Evolutionary conservation across 2,329 filamentous ascomycete genomes (phyloP).

Genomic region (Aciculosporium take): DNA sequence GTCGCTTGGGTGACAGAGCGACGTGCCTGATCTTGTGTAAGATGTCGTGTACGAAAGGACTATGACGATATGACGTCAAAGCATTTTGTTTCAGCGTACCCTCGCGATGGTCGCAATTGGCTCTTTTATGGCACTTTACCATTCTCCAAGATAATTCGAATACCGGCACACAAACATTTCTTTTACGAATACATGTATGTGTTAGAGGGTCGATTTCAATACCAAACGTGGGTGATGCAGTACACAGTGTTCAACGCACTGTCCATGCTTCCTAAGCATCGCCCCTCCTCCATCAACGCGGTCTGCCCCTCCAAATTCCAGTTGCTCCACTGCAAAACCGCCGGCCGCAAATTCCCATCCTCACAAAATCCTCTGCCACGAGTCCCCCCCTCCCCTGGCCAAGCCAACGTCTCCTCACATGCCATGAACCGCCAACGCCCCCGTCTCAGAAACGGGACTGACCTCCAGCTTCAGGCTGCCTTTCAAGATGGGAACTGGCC

Average conservation of each 20-base stretch:
- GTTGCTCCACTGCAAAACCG: no score
- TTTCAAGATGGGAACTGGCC: slow-evolving; percentile 42
- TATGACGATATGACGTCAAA: not conserved
- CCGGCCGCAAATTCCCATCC: not conserved
- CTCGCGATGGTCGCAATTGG: not conserved
- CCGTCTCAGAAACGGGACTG: slow-evolving; percentile 33
- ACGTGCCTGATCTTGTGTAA: not conserved
- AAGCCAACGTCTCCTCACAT: slow-evolving; percentile 3
- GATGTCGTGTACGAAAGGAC: not conserved
- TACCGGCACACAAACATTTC: no score
- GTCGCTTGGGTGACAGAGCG: no score
- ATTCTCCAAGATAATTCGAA: no score
- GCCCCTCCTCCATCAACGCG: not conserved
- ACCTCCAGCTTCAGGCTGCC: slow-evolving; percentile 39
- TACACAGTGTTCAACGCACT: not conserved
- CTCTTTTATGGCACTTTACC: not conserved
- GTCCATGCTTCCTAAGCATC: not conserved
- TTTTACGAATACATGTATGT: no score
- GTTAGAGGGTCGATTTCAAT: no score
- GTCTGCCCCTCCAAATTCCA: slow-evolving; percentile 3
- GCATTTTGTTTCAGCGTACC: not conserved
- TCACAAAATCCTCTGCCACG: not conserved
- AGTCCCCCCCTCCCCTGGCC: not conserved
- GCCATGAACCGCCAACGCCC: slow-evolving; percentile 22
- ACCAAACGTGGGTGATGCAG: no score